Conservation (phyloP, 2,329 filamentous ascomycete species). For the Xylaria sp. region DNA sequence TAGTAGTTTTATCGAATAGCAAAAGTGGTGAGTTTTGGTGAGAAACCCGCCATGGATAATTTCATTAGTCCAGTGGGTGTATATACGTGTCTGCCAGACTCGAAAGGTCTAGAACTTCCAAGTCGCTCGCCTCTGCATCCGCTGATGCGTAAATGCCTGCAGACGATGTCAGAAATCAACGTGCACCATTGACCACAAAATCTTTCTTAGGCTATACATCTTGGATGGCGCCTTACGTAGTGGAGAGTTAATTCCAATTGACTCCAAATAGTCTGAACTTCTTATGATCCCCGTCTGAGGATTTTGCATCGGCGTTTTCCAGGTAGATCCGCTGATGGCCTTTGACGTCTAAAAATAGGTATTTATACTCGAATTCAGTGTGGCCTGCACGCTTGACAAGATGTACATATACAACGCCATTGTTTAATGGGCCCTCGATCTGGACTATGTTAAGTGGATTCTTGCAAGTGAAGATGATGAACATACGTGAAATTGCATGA, state of each 20-base stretch:
- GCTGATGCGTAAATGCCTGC: neutral
- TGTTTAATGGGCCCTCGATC: conserved; percentile 80
- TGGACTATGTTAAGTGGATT: conserved; percentile 51
- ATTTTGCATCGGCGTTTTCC: conserved; percentile 66
- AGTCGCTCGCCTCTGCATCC: neutral
- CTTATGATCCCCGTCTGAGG: conserved; percentile 53
- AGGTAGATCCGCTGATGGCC: conserved; percentile 75
- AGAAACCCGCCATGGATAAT: too few relatives aligned
- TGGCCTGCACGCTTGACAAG: conserved; percentile 75
- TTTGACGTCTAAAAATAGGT: conserved; percentile 82
- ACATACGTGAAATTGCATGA: conserved; percentile 85
- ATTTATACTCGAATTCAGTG: conserved; percentile 79
- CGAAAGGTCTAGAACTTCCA: neutral
- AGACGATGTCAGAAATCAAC: conserved; percentile 1
- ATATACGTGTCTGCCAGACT: neutral
- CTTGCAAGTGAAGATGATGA: neutral
- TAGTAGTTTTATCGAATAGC: too few relatives aligned
- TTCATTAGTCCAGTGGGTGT: too few relatives aligned
- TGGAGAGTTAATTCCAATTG: conserved; percentile 60
- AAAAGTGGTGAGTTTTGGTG: too few relatives aligned
- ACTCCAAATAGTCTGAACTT: conserved; percentile 70
- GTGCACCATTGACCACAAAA: neutral
- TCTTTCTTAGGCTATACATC: neutral
- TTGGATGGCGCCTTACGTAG: neutral
- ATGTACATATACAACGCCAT: conserved; percentile 80